Evolutionary conservation across 2,329 filamentous ascomycete species (phyloP).

Genomic region (Laburnicola sp.): DNA sequence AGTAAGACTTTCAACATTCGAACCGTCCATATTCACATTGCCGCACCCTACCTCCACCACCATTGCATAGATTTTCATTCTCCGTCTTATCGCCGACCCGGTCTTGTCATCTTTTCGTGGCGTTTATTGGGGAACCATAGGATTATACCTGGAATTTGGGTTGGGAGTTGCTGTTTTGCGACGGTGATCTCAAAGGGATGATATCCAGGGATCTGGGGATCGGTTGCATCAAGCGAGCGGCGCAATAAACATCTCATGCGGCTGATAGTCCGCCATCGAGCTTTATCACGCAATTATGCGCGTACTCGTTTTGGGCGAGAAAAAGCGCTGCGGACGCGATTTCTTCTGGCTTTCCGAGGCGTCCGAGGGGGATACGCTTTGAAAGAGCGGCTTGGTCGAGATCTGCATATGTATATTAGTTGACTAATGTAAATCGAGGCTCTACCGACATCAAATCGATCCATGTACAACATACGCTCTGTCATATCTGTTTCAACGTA

Average conservation of each 20-base stretch:
- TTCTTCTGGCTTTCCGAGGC: slow-evolving; percentile 70
- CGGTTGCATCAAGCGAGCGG: not conserved
- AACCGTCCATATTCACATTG: not conserved
- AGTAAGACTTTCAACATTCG: not conserved
- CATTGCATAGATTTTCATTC: slow-evolving; percentile 3
- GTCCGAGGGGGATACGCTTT: slow-evolving; percentile 63
- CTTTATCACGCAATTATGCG: slow-evolving; percentile 84
- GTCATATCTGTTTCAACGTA: slow-evolving; percentile 85
- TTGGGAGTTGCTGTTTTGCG: not conserved
- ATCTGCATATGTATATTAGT: slow-evolving; percentile 44
- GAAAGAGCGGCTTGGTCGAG: slow-evolving; percentile 39
- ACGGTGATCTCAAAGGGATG: not conserved
- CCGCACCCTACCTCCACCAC: not conserved
- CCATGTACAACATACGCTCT: slow-evolving; percentile 54
- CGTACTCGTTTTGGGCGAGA: slow-evolving; percentile 75
- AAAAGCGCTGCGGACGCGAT: slow-evolving; percentile 83
- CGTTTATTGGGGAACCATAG: slow-evolving; percentile 14
- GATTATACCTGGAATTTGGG: slow-evolving; percentile 17
- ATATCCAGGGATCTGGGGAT: not conserved
- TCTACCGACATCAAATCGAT: not conserved
- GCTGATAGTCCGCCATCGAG: slow-evolving; percentile 83
- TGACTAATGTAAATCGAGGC: slow-evolving; percentile 4
- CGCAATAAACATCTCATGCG: slow-evolving; percentile 22
- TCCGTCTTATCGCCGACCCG: not conserved
- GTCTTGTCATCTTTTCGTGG: slow-evolving; percentile 16